Evolutionary conservation across 2,329 filamentous ascomycete species (phyloP).

Genomic region (Exophiala dermatitidis): DNA sequence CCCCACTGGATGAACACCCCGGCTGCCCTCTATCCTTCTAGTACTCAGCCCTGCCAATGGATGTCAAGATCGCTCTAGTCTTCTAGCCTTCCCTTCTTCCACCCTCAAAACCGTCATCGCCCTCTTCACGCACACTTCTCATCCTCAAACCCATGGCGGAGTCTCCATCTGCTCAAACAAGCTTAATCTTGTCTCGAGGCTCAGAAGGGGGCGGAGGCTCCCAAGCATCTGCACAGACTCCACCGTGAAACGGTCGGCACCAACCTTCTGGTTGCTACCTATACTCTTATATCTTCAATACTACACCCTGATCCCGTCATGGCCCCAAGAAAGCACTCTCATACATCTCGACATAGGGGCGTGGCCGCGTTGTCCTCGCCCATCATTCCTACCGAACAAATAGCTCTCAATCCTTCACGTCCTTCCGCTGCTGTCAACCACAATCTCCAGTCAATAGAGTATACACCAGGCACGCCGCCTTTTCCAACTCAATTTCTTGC

Average conservation of each 20-base stretch:
- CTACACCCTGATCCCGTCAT: conserved; percentile 21
- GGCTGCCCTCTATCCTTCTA: conserved; percentile 11
- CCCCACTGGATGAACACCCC: conserved; percentile 17
- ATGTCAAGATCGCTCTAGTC: conserved; percentile 15
- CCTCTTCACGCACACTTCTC: conserved; percentile 19
- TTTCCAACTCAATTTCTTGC: conserved; percentile 11
- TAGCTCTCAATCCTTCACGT: conserved; percentile 16
- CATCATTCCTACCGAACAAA: conserved; percentile 4
- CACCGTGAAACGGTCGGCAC: conserved; percentile 25
- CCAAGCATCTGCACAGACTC: conserved; percentile 23
- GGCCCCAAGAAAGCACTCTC: conserved; percentile 26
- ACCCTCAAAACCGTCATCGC: conserved; percentile 27
- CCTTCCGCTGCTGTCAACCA: conserved; percentile 9
- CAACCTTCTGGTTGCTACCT: conserved; percentile 23
- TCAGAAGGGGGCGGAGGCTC: conserved; percentile 29
- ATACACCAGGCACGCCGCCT: conserved; percentile 6
- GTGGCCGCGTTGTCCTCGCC: conserved; percentile 14
- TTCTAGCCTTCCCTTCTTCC: conserved; percentile 20
- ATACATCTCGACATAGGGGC: conserved; percentile 20
- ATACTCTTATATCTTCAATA: conserved; percentile 26
- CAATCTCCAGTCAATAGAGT: conserved; percentile 15
- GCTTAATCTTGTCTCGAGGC: conserved; percentile 27
- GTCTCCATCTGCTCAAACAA: conserved; percentile 25
- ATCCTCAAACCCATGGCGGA: conserved; percentile 22
- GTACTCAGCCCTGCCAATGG: conserved; percentile 23